phyloP scores from a whole-genome alignment of 2,329 filamentous ascomycete species.

The Scytalidium lignicola region DNA sequence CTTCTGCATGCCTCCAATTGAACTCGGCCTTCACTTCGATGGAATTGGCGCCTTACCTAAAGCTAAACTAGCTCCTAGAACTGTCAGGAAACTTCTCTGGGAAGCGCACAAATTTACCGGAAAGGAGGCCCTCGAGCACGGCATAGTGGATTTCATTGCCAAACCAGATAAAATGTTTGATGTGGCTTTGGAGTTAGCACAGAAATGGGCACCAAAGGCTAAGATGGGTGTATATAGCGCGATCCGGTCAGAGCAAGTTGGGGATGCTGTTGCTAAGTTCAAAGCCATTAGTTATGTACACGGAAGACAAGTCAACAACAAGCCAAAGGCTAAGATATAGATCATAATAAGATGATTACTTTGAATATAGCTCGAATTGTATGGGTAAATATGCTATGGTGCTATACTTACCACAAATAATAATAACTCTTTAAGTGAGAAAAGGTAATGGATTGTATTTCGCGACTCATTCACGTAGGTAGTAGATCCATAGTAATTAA shows the following conservation, averaged over 20 bases:
- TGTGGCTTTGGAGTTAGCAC: slow-evolving; percentile 38
- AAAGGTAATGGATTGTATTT: no score
- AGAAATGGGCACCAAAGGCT: slow-evolving; percentile 33
- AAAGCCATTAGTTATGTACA: background rate
- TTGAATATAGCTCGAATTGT: no score
- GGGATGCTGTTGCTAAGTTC: slow-evolving; percentile 35
- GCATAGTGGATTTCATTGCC: slow-evolving; percentile 47
- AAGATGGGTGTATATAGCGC: slow-evolving; percentile 41
- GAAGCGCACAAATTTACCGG: slow-evolving; percentile 52
- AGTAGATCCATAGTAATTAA: no score
- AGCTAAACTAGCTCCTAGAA: slow-evolving; percentile 43
- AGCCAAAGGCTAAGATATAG: background rate
- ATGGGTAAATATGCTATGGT: no score
- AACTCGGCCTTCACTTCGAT: slow-evolving; percentile 50
- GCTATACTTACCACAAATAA: no score
- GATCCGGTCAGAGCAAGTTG: slow-evolving; percentile 46
- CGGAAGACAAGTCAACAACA: background rate
- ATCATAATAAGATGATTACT: background rate
- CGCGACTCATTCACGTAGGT: no score
- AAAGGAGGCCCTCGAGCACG: slow-evolving; percentile 43
- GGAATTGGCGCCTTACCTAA: slow-evolving; percentile 48
- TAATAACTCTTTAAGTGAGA: no score
- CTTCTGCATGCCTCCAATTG: slow-evolving; percentile 37
- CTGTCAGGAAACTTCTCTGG: slow-evolving; percentile 51
- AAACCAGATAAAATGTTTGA: slow-evolving; percentile 43